Evolutionary conservation across 2,329 filamentous ascomycete species (phyloP).

Genomic region (Diaporthe longicolla): DNA sequence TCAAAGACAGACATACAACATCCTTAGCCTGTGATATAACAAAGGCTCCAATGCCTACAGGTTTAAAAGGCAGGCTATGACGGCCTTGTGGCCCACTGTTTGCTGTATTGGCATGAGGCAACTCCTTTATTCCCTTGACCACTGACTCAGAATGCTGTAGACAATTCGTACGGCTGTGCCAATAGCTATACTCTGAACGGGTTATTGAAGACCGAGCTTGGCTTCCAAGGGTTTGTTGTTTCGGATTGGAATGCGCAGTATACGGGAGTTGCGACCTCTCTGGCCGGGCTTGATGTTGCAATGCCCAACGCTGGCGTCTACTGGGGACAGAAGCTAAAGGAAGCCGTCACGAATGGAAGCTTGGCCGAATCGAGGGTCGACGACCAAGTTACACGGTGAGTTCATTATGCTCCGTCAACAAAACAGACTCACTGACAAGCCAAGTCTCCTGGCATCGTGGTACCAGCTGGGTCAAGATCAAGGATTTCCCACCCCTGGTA

Average conservation of each 20-base stretch:
- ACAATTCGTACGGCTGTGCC: constrained; percentile 72
- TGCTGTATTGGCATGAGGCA: too few relatives aligned
- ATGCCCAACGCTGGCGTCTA: constrained; percentile 68
- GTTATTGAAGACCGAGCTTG: constrained; percentile 73
- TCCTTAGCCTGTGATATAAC: too few relatives aligned
- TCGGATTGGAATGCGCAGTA: constrained; percentile 79
- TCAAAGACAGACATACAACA: too few relatives aligned
- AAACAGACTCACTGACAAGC: not conserved
- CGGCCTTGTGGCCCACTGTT: too few relatives aligned
- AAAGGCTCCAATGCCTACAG: too few relatives aligned
- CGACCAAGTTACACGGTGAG: constrained; percentile 62
- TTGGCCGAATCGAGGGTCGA: constrained; percentile 68
- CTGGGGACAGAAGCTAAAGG: constrained; percentile 68
- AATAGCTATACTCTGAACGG: constrained; percentile 78
- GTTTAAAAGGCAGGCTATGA: too few relatives aligned
- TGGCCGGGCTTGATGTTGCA: constrained; percentile 79
- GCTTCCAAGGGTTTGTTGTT: constrained; percentile 76
- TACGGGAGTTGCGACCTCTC: constrained; percentile 70
- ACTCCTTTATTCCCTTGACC: too few relatives aligned
- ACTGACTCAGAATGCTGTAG: too few relatives aligned
- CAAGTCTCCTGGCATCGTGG: constrained; percentile 65
- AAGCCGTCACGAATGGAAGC: constrained; percentile 72
- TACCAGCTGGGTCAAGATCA: constrained; percentile 69
- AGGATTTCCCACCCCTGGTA: constrained; percentile 60
- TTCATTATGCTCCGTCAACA: too few relatives aligned